These are phyloP conservation scores for Amoebophrya sp. DNA, from an alignment of 169 alveolate species.

Conservation along the genomic window DNA sequence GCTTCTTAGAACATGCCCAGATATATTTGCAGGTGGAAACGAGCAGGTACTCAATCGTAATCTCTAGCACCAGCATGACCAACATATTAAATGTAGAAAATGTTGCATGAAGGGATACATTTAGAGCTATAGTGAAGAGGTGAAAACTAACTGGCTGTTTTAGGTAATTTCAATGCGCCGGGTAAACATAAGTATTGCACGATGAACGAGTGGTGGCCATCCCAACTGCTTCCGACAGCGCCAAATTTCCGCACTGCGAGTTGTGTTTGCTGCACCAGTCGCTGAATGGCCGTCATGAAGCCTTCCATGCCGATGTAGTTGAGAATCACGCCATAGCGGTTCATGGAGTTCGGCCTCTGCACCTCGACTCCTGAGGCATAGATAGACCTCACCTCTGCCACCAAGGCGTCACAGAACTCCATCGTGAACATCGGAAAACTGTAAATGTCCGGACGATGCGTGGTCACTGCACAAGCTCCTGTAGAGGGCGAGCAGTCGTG, in stretches of 20 bases:
- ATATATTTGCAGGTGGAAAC: no score
- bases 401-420: not conserved
- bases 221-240: not conserved
- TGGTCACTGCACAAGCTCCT: not conserved
- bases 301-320: conserved; percentile 20
- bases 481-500: not conserved
- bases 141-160: no score
- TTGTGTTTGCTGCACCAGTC: not conserved
- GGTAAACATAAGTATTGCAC: no score
- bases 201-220: not conserved
- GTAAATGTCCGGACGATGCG: not conserved
- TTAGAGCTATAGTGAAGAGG: no score
- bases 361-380: not conserved
- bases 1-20: no score
- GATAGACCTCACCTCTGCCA: not conserved
- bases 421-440: not conserved
- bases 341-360: conserved; percentile 16
- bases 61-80: no score
- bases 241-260: not conserved
- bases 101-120: no score
- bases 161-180: no score
- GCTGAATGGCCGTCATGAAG: not conserved
- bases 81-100: no score
- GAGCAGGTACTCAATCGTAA: no score
- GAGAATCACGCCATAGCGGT: conserved; percentile 1